Percentiles rank a stretch among this genome's conserved stretches.
phyloP scores from a whole-genome alignment of 208 protist genomes.

The Vickermania ingenoplastis region DNA sequence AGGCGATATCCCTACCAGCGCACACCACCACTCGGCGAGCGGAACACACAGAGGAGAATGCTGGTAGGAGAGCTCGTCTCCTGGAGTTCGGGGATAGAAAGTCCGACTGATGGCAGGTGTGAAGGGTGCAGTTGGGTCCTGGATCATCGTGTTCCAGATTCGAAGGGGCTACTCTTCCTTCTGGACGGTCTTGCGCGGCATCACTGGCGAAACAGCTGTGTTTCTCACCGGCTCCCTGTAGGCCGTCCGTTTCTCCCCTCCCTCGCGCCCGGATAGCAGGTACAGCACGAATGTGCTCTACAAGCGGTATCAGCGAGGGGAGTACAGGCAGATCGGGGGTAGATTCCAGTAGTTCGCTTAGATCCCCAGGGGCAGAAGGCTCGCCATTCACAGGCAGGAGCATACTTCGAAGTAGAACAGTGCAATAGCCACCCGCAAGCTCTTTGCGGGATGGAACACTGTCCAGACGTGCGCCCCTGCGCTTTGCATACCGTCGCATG shows the following conservation, averaged over 20 bases:
- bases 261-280: neutral
- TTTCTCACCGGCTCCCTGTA: neutral
- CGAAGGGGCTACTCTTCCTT: too few species aligned
- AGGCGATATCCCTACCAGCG: conserved; percentile 45
- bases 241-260: neutral
- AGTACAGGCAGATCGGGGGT: conserved; percentile 33
- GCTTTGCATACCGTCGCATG: conserved; percentile 29
- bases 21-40: conserved; percentile 60
- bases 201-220: too few species aligned
- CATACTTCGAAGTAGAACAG: conserved; percentile 48
- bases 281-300: conserved; percentile 53
- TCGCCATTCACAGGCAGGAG: conserved; percentile 58
- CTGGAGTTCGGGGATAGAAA: conserved; percentile 52
- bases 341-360: conserved; percentile 49
- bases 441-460: conserved; percentile 22
- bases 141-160: neutral
- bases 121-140: conserved; percentile 52
- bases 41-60: conserved; percentile 19
- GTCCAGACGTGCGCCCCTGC: conserved; percentile 4
- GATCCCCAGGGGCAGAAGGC: conserved; percentile 54
- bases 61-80: conserved; percentile 47
- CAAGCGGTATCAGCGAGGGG: conserved; percentile 67
- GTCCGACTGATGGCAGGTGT: conserved; percentile 66
- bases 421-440: conserved; percentile 32
- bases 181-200: too few species aligned